A percentile compares a stretch with the other conserved stretches of the same genome.
Evolutionary conservation across 176 grass and related monocot genomes (phyloP).

Genomic region (Ampelocalamus luodianensis): DNA sequence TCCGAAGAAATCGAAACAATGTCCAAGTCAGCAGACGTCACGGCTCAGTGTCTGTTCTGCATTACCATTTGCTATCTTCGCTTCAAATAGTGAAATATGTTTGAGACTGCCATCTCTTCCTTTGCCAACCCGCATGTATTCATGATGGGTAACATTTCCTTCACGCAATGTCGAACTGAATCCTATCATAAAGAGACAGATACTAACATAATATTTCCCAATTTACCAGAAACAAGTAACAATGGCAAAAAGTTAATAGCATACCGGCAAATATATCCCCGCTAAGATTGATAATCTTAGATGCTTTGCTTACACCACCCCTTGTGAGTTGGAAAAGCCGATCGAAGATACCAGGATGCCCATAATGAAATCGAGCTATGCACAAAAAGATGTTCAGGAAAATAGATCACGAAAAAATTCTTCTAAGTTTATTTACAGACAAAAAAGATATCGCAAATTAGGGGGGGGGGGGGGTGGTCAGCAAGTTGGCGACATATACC

Average conservation of each 20-base stretch:
- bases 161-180: conserved; percentile 94
- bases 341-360: conserved; percentile 94
- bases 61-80: conserved; percentile 91
- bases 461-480: too few species aligned
- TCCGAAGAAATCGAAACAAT: conserved; percentile 97
- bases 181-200: conserved; percentile 44
- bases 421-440: background rate
- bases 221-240: conserved; percentile 14
- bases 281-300: conserved; percentile 94
- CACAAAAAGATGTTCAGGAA: conserved; percentile 6
- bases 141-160: conserved; percentile 95
- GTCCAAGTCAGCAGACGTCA: conserved; percentile 76
- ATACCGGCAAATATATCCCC: conserved; percentile 97
- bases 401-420: background rate
- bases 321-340: conserved; percentile 91
- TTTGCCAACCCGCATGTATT: conserved; percentile 99
- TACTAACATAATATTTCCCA: conserved; percentile 22
- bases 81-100: conserved; percentile 94
- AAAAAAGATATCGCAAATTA: background rate
- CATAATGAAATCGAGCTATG: conserved; percentile 95
- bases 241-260: conserved; percentile 11
- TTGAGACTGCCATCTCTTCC: conserved; percentile 93
- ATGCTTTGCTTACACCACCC: conserved; percentile 97
- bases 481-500: too few species aligned
- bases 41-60: conserved; percentile 90